Evolutionary conservation across 768 basidiomycete species (phyloP).

Genomic region (Tephrocybe sp.): DNA sequence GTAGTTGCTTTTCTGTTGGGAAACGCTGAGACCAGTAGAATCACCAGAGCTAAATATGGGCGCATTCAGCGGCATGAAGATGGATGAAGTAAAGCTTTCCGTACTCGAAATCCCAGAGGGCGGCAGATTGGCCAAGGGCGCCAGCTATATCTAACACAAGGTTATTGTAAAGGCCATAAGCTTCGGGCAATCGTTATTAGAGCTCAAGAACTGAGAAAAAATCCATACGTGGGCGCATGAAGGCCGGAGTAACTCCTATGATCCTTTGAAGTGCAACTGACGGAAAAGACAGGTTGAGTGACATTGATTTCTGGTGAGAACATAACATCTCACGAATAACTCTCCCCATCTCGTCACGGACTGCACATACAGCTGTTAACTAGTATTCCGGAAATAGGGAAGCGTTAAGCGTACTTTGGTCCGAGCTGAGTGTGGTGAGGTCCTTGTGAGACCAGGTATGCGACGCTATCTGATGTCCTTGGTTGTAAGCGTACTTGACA

Average conservation of each 20-base stretch:
- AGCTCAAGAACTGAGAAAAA: background rate
- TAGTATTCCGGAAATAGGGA: no score
- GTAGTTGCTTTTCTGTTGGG: constrained; percentile 27
- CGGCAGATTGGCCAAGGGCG: constrained; percentile 20
- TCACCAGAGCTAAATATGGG: constrained; percentile 31
- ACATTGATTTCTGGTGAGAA: background rate
- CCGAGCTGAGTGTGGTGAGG: constrained; percentile 25
- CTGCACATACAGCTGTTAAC: background rate
- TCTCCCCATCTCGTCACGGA: constrained; percentile 17
- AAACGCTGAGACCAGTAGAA: constrained; percentile 27
- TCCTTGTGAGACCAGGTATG: constrained; percentile 34
- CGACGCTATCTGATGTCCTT: constrained; percentile 32
- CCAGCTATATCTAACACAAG: constrained; percentile 18
- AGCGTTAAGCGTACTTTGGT: constrained; percentile 21
- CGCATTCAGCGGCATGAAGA: background rate
- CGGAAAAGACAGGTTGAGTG: background rate
- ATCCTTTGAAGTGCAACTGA: constrained; percentile 19
- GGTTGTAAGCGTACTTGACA: constrained; percentile 25
- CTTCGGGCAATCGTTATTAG: constrained; percentile 1
- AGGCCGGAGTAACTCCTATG: constrained; percentile 19
- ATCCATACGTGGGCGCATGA: constrained; percentile 22
- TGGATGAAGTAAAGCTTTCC: background rate
- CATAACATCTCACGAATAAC: constrained; percentile 9
- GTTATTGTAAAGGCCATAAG: constrained; percentile 22
- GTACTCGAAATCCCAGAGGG: constrained; percentile 37